Conservation (phyloP, 1,139 yeast genomes). For the Zygosaccharomyces pseudobailii region DNA sequence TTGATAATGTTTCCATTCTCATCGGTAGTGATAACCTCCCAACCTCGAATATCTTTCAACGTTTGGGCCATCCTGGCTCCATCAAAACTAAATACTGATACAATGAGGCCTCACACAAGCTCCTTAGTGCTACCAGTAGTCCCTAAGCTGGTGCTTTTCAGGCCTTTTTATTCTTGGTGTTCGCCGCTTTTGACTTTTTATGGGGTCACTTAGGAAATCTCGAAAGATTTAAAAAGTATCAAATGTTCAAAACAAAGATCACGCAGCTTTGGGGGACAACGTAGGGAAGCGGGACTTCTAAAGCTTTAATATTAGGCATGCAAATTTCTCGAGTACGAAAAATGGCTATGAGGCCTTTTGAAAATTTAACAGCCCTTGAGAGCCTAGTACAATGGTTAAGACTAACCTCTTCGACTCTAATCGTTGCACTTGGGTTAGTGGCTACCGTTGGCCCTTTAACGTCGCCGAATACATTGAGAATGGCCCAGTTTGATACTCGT, state of each 20-base stretch:
- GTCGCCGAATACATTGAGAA: slow-evolving; percentile 19
- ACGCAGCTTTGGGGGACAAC: not conserved
- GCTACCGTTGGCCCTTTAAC: slow-evolving; percentile 21
- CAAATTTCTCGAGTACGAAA: slow-evolving; percentile 8
- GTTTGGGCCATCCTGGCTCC: slow-evolving; percentile 23
- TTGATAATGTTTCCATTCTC: slow-evolving; percentile 22
- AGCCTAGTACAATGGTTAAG: slow-evolving; percentile 21
- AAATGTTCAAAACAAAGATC: not conserved
- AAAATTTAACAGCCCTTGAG: slow-evolving; percentile 25
- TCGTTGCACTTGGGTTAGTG: slow-evolving; percentile 19
- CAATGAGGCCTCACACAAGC: not conserved
- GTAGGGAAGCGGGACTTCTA: not conserved
- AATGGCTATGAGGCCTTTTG: slow-evolving; percentile 17
- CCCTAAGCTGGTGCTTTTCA: not conserved
- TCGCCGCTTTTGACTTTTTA: not conserved
- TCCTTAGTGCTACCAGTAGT: not conserved
- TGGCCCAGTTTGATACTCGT: slow-evolving; percentile 25
- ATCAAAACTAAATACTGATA: not conserved
- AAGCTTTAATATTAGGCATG: slow-evolving; percentile 4
- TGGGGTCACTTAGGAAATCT: not conserved
- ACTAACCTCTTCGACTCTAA: slow-evolving; percentile 19
- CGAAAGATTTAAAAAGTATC: not conserved
- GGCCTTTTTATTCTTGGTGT: not conserved
- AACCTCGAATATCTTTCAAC: slow-evolving; percentile 24
- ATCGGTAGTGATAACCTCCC: slow-evolving; percentile 31